Evolutionary conservation across 345 rosid species (phyloP).

Genomic region (Camelina neglecta): DNA sequence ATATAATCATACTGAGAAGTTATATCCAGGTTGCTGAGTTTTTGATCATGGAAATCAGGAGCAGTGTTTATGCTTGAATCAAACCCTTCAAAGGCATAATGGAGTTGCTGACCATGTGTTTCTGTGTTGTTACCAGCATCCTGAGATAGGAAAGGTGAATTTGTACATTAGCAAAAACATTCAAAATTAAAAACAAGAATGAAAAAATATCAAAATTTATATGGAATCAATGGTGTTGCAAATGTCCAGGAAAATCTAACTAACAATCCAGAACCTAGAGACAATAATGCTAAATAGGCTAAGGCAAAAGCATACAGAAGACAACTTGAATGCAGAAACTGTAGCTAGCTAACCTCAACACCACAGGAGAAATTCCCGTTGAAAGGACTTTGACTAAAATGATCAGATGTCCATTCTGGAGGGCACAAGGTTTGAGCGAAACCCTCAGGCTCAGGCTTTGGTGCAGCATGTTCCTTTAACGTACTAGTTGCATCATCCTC

Average conservation of each 20-base stretch:
- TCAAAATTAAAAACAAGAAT: not conserved
- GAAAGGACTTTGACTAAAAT: constrained; percentile 46
- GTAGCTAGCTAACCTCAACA: constrained; percentile 53
- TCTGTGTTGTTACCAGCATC: constrained; percentile 46
- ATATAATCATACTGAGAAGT: constrained; percentile 54
- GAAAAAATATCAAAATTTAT: not conserved
- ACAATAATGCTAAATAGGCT: not conserved
- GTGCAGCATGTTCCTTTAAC: constrained; percentile 48
- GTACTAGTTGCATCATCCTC: constrained; percentile 87
- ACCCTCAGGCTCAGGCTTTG: constrained; percentile 57
- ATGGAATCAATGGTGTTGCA: constrained; percentile 19
- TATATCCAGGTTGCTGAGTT: constrained; percentile 48
- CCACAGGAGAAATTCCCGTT: constrained; percentile 24
- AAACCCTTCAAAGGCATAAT: constrained; percentile 49
- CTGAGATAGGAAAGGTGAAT: constrained; percentile 47
- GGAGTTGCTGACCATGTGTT: constrained; percentile 43
- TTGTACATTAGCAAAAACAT: constrained; percentile 22
- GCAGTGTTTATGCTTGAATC: constrained; percentile 50
- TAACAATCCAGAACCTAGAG: constrained; percentile 19
- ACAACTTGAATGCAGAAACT: constrained; percentile 3
- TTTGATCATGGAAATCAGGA: constrained; percentile 46
- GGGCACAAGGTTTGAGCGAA: constrained; percentile 45
- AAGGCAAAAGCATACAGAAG: not conserved
- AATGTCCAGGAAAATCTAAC: not conserved
- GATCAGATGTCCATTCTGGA: constrained; percentile 52